Base-by-base conservation (phyloP, 1,139 yeast species). In the Arxiozyma slooffiae region DNA sequence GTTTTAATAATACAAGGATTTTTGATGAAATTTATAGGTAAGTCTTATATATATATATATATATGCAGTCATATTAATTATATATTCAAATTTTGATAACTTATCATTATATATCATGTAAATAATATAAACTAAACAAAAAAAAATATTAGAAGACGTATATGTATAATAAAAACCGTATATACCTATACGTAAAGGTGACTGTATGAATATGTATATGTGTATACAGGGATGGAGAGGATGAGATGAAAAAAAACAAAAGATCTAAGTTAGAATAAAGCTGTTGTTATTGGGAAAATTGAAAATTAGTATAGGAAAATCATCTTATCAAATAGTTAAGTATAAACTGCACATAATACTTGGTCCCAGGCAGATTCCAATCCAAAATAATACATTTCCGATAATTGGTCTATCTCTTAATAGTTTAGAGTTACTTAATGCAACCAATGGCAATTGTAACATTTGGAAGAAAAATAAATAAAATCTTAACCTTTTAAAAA, bases 1-100 rank as follows among this genome's bases (percentile, higher is more conserved):
- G 99, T 65, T 94, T 89, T 66, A 82, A 82, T 62, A 98, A 92
- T 65, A 92, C 98, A 1, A 75, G 99, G 60, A 98, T 98, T 0
- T 92, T 88, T 68, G 98, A 92, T 61, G 82, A 88, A 61, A 89
- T 90, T 34, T 90, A 87, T 64, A 63, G 64, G 44, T 60, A 46
- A 22, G 1, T 38, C 38, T 23, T 16, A 21, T 37, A 30, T 40
- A 50, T 20, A 39, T 24, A 39, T 23, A 22, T 7, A 44, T 18
- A 37, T 38, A 22, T 41, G 11, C 38, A 20, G 36, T 23, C n/a
- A 24, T 42, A 41, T 40, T 26, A 26, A 6, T 26, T 21, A 38
- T n/a, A 14, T 23, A 39, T 39, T 11, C 22, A 40, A 38, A 6
- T 38, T 7, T 26, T 26, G 3, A 26, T 8, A 14, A 14, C 7